Evolutionary conservation across 345 rosid genomes (phyloP), one percentile per base, ranked within the genome.

Genomic region (Angophora floribunda): DNA sequence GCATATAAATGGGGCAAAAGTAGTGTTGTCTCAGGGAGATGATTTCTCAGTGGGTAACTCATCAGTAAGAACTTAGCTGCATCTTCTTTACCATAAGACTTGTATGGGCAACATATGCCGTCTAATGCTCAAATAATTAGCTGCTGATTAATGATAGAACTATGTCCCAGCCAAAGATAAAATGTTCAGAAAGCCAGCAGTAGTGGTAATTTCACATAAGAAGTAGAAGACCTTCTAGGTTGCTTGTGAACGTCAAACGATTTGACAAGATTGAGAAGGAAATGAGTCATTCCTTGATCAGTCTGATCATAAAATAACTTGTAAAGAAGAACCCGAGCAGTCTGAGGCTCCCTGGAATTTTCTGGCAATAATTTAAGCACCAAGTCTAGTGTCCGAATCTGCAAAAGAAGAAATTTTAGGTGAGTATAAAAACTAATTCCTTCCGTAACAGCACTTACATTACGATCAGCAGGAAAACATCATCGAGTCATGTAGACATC

Each of bases 261-360:
- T 90, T 93, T 97, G 91, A 97, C 92, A 91, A 91, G 95, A 92
- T 93, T 95, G 90, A 98, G 93, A 87, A 98, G 93, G 94, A 97
- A 97, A 85, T 96, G 98, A 87, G 97, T 96, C 98, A 97, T 93
- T 86, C 99, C 98, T 94, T 97, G 93, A 89, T 97, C 98, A 89
- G 99, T 96, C 90, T 97, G 99, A 88, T 97, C 99, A 91, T 98
- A 98, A 91, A 97, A 97, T 90, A 98, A 89, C 93, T 97, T 98
- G 91, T 98, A 97, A 89, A 98, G 99, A 90, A 97, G 96, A 89
- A 98, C 90, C 87, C 98, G 96, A 84, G 97, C 97, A 89, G 98
- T 96, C 91, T 89, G 96, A 88, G 99, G 94, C 94, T 97, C 99
- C 93, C 88, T 94, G 30, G 96, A 98, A 91, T 95, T 94, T 91